phyloP scores from a whole-genome alignment of 78 protist species.

The Dictyostelium brefeldianum region DNA sequence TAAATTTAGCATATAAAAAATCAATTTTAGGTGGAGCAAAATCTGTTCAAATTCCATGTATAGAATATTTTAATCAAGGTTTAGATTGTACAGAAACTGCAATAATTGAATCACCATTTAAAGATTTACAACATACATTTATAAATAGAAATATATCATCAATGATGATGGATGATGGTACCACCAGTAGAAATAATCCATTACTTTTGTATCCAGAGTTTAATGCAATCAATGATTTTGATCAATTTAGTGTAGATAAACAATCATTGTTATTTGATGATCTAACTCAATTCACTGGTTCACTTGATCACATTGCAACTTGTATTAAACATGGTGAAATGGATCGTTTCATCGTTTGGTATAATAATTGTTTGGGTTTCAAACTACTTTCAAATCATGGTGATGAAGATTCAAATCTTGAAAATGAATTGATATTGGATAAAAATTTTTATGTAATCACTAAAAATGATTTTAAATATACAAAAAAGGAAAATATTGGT shows the following conservation, averaged over 20 bases:
- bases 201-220: conserved; percentile 37
- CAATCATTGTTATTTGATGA: neutral
- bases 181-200: neutral
- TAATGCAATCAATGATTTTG: neutral
- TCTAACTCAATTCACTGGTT: neutral
- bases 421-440: conserved; percentile 25
- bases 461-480: conserved; percentile 40
- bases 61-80: neutral
- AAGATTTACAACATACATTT: conserved; percentile 47
- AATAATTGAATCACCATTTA: conserved; percentile 49
- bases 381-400: neutral
- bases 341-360: conserved; percentile 36
- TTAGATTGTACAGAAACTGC: neutral
- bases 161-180: neutral
- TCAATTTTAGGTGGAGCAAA: conserved; percentile 42
- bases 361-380: conserved; percentile 18
- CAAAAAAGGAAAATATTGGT: conserved; percentile 51
- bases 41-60: conserved; percentile 6
- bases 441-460: conserved; percentile 24
- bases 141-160: conserved; percentile 9
- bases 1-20: conserved; percentile 1
- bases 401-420: neutral
- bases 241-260: neutral
- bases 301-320: conserved; percentile 63
- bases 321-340: conserved; percentile 45